phyloP scores from a whole-genome alignment of 331 rosid genomes.

The Dryas integrifolia region DNA sequence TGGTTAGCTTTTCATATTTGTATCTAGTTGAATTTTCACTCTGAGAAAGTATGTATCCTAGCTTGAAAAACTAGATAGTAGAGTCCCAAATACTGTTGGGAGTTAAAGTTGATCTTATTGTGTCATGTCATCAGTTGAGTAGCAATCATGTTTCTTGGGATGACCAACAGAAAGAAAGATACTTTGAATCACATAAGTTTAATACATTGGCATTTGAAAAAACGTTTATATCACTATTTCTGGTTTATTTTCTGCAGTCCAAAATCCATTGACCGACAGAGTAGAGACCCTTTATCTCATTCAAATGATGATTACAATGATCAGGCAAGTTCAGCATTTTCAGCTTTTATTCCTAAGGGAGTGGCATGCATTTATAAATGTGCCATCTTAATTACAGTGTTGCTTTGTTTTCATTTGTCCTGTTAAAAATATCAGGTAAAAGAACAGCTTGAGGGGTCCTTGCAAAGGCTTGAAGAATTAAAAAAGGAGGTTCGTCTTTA shows the following conservation, averaged over 20 bases:
- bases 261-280: constrained; percentile 27
- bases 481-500: constrained; percentile 65
- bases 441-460: constrained; percentile 61
- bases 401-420: constrained; percentile 10
- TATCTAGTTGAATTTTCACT: not conserved
- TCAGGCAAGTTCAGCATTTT: constrained; percentile 43
- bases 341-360: constrained; percentile 27
- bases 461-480: constrained; percentile 48
- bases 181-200: not conserved
- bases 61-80: not conserved
- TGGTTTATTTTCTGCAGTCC: constrained; percentile 45
- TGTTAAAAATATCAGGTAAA: constrained; percentile 44
- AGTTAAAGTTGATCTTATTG: not conserved
- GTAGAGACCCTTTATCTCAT: constrained; percentile 52
- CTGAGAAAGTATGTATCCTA: not conserved
- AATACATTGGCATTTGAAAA: not conserved
- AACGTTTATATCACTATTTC: not conserved
- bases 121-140: not conserved
- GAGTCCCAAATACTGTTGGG: not conserved
- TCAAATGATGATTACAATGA: constrained; percentile 39
- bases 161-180: not conserved
- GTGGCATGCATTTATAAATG: constrained; percentile 2
- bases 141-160: not conserved
- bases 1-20: not conserved
- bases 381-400: constrained; percentile 6